Base-by-base conservation (phyloP, 2,329 filamentous ascomycete species). In the Calonectria leucothoes region DNA sequence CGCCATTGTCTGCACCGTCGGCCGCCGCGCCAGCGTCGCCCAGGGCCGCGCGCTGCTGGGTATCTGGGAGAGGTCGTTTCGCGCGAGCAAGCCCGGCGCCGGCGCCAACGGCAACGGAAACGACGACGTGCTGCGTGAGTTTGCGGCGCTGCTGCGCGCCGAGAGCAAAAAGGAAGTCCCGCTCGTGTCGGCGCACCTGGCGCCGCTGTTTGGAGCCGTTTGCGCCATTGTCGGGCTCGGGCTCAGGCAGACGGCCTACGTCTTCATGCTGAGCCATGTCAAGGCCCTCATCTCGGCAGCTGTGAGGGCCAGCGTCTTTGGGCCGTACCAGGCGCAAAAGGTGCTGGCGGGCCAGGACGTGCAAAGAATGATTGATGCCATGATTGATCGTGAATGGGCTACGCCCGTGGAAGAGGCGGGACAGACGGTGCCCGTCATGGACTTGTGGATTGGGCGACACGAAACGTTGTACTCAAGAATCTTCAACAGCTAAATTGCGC, bases 381-480 rank as follows among this genome's bases (percentile, higher is more conserved):
- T 91, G 71, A 88, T 96, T 11, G 86, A 88, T 65, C 84, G 89
- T 71, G 92, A 93, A 79, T 93, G 90, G 90, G 78, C 87, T 17
- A 90, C 87, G 71, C 82, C 79, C 1, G 86, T 93, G 0, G 92
- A 94, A 71, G 89, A 93, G 75, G 94, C 94, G 4, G 94, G 93
- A 6, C 94, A 96, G 86, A 92, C 87, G 69, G 92, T 95, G 74
- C 94, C 94, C 1, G 89, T 92, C 2, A 92, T 96, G 90, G 94
- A 97, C 85, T 82, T 97, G 37, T 97, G 94, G 94, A 89, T 95
- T 80, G 94, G 94, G 4, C 89, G 94, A 81, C 94, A 97, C 83
- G 94, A 97, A 87, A 86, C 95, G 82, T 83, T 97, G 76, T 97
- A 97, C 83, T 96, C 94, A 72, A 91, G 94, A 78, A 96, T 97